Evolutionary conservation across 179 eudicot genomes (phyloP).

Genomic region (Patellifolia procumbens): DNA sequence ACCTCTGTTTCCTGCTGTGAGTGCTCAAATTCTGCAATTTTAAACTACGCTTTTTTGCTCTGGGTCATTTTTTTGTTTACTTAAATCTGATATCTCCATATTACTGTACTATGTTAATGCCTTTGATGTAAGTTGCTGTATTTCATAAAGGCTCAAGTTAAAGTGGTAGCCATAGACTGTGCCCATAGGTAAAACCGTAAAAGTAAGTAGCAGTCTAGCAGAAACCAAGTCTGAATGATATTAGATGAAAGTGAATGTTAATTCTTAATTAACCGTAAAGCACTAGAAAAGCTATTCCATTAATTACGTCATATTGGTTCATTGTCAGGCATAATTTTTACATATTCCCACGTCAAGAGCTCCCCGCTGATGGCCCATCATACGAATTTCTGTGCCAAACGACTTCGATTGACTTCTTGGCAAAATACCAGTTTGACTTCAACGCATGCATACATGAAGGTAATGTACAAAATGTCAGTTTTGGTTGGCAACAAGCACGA

Average conservation of each 20-base stretch:
- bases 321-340: slow-evolving; percentile 85
- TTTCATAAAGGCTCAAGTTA: slow-evolving; percentile 1
- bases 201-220: background rate
- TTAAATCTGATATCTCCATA: background rate
- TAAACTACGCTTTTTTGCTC: background rate
- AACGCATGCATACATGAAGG: slow-evolving; percentile 88
- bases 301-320: background rate
- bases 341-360: slow-evolving; percentile 88
- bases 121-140: background rate
- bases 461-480: slow-evolving; percentile 21
- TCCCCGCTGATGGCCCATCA: slow-evolving; percentile 53
- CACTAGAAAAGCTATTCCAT: background rate
- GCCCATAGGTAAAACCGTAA: too few species aligned
- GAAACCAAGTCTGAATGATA: background rate
- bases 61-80: background rate
- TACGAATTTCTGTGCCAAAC: slow-evolving; percentile 94
- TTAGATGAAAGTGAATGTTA: background rate
- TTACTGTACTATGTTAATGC: background rate
- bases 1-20: background rate
- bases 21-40: background rate
- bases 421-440: slow-evolving; percentile 89
- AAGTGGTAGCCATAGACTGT: background rate
- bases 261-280: background rate
- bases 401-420: slow-evolving; percentile 81
- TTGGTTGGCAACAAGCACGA: background rate